Evolutionary conservation across 2,329 filamentous ascomycete species (phyloP).

Genomic region (Fusarium kyushuense): DNA sequence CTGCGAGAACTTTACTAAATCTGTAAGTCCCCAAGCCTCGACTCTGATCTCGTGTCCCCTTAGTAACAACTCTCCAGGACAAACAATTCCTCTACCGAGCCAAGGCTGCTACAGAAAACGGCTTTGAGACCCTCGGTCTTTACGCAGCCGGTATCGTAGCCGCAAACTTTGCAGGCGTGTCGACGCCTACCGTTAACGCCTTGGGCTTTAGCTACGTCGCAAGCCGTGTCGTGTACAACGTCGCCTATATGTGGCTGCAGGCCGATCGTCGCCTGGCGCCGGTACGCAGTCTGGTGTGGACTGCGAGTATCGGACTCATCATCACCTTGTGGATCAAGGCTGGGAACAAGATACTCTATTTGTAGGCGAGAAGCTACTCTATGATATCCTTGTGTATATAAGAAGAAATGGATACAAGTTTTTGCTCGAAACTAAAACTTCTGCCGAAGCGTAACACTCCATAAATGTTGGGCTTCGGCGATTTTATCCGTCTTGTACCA

Average conservation of each 20-base stretch:
- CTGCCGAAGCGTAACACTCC: conserved; percentile 1
- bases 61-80: conserved; percentile 50
- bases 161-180: conserved; percentile 59
- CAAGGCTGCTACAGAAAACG: conserved; percentile 62
- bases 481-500: conserved; percentile 20
- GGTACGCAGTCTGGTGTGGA: conserved; percentile 57
- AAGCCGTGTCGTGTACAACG: conserved; percentile 56
- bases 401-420: background rate
- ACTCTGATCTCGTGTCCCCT: too few species aligned
- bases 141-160: conserved; percentile 59
- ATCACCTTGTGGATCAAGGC: conserved; percentile 58
- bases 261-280: conserved; percentile 54
- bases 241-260: conserved; percentile 59
- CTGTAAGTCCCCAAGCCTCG: conserved; percentile 33
- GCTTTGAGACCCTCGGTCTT: conserved; percentile 59
- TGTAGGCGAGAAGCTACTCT: conserved; percentile 10
- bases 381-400: background rate
- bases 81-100: conserved; percentile 67
- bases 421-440: background rate
- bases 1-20: conserved; percentile 50
- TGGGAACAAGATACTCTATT: conserved; percentile 45
- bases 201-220: conserved; percentile 56
- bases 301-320: conserved; percentile 50
- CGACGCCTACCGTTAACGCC: conserved; percentile 54
- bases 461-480: conserved; percentile 14